These are phyloP conservation scores for Haematococcus lacustris DNA, from an alignment of 139 green algal genomes.

Conservation along the genomic window DNA sequence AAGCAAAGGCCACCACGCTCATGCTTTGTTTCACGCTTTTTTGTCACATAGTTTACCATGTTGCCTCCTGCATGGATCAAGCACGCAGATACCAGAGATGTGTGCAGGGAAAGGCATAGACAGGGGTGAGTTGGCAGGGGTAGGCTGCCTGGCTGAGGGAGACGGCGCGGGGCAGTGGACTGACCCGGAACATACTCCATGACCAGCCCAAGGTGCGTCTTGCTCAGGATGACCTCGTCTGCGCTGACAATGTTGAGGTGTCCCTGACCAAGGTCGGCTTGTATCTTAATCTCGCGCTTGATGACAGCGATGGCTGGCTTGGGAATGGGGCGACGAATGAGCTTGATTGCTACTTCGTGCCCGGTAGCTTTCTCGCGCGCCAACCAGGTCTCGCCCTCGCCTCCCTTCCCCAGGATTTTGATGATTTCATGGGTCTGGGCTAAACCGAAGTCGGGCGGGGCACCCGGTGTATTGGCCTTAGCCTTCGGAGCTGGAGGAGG, in stretches of 20 bases:
- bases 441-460: conserved; percentile 42
- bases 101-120: too few species aligned
- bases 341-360: conserved; percentile 47
- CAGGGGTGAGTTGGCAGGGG: too few species aligned
- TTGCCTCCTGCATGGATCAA: conserved; percentile 36
- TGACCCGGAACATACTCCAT: conserved; percentile 59
- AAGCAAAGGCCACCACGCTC: conserved; percentile 41
- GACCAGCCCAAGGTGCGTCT: conserved; percentile 44
- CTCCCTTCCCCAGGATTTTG: conserved; percentile 42
- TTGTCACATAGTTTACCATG: conserved; percentile 50
- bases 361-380: conserved; percentile 28
- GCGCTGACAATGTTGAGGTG: conserved; percentile 61
- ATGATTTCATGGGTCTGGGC: conserved; percentile 29
- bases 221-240: conserved; percentile 47
- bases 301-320: conserved; percentile 49
- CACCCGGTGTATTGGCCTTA: not conserved
- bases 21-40: conserved; percentile 32
- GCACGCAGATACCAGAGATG: too few species aligned
- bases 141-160: too few species aligned
- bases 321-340: conserved; percentile 54
- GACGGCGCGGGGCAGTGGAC: too few species aligned
- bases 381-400: conserved; percentile 55
- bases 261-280: conserved; percentile 48
- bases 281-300: conserved; percentile 59
- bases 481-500: not conserved